phyloP scores from a whole-genome alignment of 2,329 filamentous ascomycete genomes.

The Hymenotorrendiella dingleyae region DNA sequence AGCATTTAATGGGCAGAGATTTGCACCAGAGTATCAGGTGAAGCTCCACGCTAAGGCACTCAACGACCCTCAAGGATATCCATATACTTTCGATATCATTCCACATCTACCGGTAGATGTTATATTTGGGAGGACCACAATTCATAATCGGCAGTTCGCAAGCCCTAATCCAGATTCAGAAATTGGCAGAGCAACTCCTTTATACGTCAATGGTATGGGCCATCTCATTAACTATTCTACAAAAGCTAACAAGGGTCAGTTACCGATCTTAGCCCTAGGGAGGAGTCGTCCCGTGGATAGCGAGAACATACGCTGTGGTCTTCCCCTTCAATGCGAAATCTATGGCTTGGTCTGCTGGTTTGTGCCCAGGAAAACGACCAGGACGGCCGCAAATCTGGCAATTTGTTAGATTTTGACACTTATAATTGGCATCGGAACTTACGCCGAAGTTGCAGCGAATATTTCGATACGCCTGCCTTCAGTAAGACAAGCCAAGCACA shows the following conservation, averaged over 20 bases:
- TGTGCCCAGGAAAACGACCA: not conserved
- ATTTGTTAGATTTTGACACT: no score
- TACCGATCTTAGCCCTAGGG: not conserved
- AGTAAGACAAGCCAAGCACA: not conserved
- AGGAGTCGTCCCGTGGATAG: no score
- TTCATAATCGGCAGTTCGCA: not conserved
- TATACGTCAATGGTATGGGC: not conserved
- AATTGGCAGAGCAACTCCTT: not conserved
- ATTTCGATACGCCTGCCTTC: slow-evolving; percentile 5
- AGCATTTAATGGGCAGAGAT: not conserved
- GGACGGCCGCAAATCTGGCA: not conserved
- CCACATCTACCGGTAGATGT: not conserved
- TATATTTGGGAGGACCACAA: not conserved
- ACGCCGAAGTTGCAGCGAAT: slow-evolving; percentile 7
- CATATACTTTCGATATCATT: not conserved
- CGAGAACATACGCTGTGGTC: no score
- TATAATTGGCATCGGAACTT: no score
- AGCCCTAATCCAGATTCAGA: not conserved
- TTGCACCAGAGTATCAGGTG: not conserved
- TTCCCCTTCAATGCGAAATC: no score
- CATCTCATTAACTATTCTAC: not conserved
- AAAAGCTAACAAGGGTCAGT: not conserved
- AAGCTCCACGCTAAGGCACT: not conserved
- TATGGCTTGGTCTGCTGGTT: no score
- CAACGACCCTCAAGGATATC: not conserved